Conservation (phyloP, 768 basidiomycete genomes). For the Mycena filopes region DNA sequence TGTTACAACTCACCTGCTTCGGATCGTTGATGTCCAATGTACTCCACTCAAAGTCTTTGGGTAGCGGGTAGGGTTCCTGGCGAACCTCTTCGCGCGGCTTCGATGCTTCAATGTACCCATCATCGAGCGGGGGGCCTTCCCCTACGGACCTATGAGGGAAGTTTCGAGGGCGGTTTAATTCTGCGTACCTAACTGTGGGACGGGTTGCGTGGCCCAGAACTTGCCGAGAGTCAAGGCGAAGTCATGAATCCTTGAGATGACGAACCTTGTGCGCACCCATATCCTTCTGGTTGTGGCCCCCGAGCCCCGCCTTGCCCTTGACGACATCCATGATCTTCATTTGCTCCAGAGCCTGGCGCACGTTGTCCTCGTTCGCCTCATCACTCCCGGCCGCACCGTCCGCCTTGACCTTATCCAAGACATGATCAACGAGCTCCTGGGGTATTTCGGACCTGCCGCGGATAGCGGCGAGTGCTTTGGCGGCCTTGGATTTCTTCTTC, state of each 20-base stretch:
- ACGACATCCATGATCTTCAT: slow-evolving; percentile 87
- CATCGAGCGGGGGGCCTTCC: slow-evolving; percentile 71
- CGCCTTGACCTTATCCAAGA: slow-evolving; percentile 72
- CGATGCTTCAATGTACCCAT: slow-evolving; percentile 91
- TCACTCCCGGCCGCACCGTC: slow-evolving; percentile 58
- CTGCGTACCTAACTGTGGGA: slow-evolving; percentile 80
- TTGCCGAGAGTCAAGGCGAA: slow-evolving; percentile 41
- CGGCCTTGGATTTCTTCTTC: slow-evolving; percentile 84
- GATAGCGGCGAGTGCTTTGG: slow-evolving; percentile 61
- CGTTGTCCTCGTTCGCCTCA: slow-evolving; percentile 70
- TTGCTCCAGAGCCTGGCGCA: slow-evolving; percentile 77
- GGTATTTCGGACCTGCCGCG: slow-evolving; percentile 64
- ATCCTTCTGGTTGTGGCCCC: slow-evolving; percentile 81
- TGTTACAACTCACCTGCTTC: slow-evolving; percentile 63
- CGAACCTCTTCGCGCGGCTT: slow-evolving; percentile 82
- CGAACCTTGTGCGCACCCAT: slow-evolving; percentile 90
- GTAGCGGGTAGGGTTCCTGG: slow-evolving; percentile 88
- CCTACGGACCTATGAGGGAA: slow-evolving; percentile 49
- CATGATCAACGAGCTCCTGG: slow-evolving; percentile 71
- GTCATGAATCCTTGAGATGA: slow-evolving; percentile 10
- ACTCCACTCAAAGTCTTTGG: slow-evolving; percentile 94
- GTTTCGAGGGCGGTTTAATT: neutral
- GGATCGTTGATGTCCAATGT: slow-evolving; percentile 82
- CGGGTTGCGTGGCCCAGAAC: slow-evolving; percentile 99
- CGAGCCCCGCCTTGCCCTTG: slow-evolving; percentile 82